Conservation (phyloP, 495 filamentous ascomycete genomes). For the Aspergillus egyptiacus region DNA sequence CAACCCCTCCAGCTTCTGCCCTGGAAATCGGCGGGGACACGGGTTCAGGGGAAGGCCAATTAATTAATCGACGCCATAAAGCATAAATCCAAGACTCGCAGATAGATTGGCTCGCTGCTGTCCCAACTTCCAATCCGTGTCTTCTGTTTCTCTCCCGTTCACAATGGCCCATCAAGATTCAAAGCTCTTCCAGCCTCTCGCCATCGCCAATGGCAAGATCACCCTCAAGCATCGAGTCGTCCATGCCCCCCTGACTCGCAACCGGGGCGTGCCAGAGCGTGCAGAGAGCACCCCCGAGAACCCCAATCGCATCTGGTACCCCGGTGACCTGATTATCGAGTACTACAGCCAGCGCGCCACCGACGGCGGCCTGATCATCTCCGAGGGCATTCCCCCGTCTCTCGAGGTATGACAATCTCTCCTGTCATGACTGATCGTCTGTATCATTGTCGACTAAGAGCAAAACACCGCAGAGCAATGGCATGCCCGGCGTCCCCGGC, state of each 20-base stretch:
- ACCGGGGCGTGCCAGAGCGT: constrained; percentile 39
- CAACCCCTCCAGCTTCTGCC: no score
- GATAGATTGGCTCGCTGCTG: no score
- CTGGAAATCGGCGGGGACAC: no score
- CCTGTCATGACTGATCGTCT: background rate
- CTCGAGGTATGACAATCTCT: constrained; percentile 28
- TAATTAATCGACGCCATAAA: no score
- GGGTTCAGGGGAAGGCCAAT: no score
- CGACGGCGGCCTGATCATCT: constrained; percentile 49
- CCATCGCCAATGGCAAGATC: constrained; percentile 42
- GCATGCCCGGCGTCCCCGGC: constrained; percentile 46
- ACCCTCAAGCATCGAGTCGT: constrained; percentile 49
- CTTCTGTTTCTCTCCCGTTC: background rate
- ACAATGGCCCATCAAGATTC: constrained; percentile 23
- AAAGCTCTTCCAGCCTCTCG: constrained; percentile 49
- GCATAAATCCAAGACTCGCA: background rate
- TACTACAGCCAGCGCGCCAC: constrained; percentile 52
- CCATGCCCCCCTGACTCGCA: constrained; percentile 52
- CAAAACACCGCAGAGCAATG: constrained; percentile 8
- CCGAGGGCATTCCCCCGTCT: constrained; percentile 50
- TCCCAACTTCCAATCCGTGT: background rate
- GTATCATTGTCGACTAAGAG: no score
- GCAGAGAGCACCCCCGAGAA: constrained; percentile 35
- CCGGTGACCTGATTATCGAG: constrained; percentile 42
- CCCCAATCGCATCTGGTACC: constrained; percentile 41